A percentile compares a stretch with the other conserved stretches of the same genome.
phyloP scores from a whole-genome alignment of 306 rosid species.

The Glycine tomentella region DNA sequence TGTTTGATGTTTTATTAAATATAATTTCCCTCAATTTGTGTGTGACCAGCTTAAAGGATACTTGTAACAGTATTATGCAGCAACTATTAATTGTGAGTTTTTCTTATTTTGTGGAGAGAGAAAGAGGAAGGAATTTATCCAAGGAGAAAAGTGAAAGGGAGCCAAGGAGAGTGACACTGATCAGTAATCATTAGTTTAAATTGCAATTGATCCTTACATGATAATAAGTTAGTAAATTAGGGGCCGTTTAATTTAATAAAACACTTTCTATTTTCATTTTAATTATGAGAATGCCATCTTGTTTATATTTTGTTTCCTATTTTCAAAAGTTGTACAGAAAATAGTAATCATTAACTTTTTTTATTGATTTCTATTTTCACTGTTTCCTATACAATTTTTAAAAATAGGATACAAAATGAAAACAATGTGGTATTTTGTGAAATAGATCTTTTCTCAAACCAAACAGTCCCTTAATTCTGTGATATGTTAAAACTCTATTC shows the following conservation, averaged over 20 bases:
- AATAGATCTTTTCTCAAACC: background rate
- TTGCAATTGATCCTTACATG: background rate
- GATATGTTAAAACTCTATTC: background rate
- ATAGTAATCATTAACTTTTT: background rate
- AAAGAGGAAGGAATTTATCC: background rate
- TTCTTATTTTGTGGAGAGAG: background rate
- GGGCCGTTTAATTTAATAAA: background rate
- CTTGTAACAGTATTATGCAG: background rate
- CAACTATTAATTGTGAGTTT: background rate
- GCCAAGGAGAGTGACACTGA: too few species aligned
- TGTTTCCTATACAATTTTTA: background rate
- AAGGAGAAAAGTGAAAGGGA: too few species aligned
- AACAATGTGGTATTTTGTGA: background rate
- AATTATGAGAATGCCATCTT: background rate
- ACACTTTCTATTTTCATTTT: background rate
- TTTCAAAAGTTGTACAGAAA: background rate
- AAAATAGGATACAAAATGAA: background rate
- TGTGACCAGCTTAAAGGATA: slow-evolving; percentile 1
- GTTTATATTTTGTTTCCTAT: background rate
- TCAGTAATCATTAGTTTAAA: slow-evolving; percentile 1
- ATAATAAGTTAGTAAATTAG: background rate
- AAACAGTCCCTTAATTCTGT: background rate
- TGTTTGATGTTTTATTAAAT: slow-evolving; percentile 4
- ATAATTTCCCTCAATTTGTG: slow-evolving; percentile 8
- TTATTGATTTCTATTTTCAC: too few species aligned